Percentiles rank a stretch among this genome's conserved stretches.
Conservation (phyloP, 257 asterid species). For the Eustoma russellianum region DNA sequence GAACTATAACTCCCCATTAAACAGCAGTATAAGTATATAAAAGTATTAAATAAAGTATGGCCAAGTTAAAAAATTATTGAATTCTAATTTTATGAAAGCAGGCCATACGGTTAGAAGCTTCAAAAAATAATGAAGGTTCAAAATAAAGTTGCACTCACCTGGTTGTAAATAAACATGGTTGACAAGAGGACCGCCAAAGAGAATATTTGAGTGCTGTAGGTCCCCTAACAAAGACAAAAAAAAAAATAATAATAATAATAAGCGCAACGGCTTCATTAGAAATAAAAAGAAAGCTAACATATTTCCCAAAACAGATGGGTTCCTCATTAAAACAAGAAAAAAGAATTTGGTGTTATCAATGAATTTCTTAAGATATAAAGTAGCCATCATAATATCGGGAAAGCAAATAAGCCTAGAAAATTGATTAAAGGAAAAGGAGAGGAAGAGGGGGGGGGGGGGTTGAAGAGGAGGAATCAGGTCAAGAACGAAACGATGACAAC, state of each 20-base stretch:
- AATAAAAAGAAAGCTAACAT: background rate
- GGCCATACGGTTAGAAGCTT: background rate
- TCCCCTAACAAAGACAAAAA: conserved; percentile 58
- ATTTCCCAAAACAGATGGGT: no score
- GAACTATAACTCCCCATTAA: background rate
- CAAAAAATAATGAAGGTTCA: background rate
- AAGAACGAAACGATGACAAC: no score
- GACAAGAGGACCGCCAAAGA: conserved; percentile 95
- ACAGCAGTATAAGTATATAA: background rate
- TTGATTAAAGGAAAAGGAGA: background rate
- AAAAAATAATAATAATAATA: background rate
- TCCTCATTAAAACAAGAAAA: background rate
- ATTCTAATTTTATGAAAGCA: no score
- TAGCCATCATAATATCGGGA: background rate
- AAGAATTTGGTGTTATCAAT: background rate
- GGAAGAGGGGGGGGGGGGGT: no score
- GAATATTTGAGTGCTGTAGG: conserved; percentile 92
- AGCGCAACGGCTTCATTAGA: background rate
- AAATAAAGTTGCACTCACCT: conserved; percentile 38
- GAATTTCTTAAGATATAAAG: background rate
- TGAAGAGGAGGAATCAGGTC: background rate
- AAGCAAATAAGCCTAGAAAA: background rate
- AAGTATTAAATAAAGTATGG: background rate
- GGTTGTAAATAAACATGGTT: conserved; percentile 94
- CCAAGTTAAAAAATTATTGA: background rate